Percentiles rank a stretch among this genome's conserved stretches.
These are phyloP conservation scores for Saccharomycopsis sp. DNA, from an alignment of 805 yeast species.

Conservation along the genomic window DNA sequence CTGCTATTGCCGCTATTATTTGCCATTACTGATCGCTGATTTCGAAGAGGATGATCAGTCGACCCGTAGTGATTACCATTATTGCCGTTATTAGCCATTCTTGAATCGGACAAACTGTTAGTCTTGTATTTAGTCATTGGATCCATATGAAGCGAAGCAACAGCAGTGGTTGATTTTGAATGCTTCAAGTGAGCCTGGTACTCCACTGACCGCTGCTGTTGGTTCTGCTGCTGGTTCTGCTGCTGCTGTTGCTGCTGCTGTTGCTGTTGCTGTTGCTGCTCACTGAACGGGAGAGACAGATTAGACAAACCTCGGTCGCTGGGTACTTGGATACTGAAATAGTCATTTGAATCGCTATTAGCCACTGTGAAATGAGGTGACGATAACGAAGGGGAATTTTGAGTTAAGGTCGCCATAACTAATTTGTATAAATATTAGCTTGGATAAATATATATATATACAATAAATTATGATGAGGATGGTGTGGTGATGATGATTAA, in stretches of 20 bases:
- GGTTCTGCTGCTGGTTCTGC: neutral
- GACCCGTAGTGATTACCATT: neutral
- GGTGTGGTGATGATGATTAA: too few species aligned
- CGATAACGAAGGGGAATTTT: slow-evolving; percentile 16
- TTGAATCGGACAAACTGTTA: neutral
- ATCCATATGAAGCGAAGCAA: too few species aligned
- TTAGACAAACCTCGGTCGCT: neutral
- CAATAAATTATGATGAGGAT: too few species aligned
- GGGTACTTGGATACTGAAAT: neutral
- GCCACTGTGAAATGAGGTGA: slow-evolving; percentile 9
- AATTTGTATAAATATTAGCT: too few species aligned
- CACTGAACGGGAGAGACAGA: slow-evolving; percentile 2
- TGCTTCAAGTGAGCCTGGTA: too few species aligned
- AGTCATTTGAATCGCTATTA: slow-evolving; percentile 1
- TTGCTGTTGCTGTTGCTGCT: slow-evolving; percentile 2
- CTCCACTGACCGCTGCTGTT: slow-evolving; percentile 2
- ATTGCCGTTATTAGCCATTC: neutral
- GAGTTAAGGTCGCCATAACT: slow-evolving; percentile 18
- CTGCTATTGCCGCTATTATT: too few species aligned
- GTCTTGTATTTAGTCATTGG: too few species aligned
- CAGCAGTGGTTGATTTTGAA: too few species aligned
- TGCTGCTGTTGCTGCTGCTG: neutral
- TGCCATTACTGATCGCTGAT: too few species aligned
- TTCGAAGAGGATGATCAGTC: neutral
- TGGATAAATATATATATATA: too few species aligned